Evolutionary conservation across 2,329 filamentous ascomycete genomes (phyloP).

Genomic region (Ascosphaera aggregata): DNA sequence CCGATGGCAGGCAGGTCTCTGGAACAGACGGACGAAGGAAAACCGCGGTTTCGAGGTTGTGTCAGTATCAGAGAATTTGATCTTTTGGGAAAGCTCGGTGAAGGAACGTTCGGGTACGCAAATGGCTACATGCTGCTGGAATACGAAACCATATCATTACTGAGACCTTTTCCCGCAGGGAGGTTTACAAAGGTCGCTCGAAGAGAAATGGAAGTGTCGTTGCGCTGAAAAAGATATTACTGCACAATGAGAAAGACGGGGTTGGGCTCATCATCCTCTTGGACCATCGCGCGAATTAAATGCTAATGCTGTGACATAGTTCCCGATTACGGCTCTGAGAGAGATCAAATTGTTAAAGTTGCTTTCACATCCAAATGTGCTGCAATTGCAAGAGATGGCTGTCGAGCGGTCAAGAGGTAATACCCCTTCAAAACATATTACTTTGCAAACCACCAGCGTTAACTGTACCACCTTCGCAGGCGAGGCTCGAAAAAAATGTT

Average conservation of each 20-base stretch:
- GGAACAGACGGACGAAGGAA: constrained; percentile 23
- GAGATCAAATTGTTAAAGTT: constrained; percentile 97
- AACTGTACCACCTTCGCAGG: no score
- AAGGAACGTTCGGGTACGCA: constrained; percentile 75
- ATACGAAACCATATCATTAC: constrained; percentile 5
- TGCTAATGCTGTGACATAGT: constrained; percentile 24
- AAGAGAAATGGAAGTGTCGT: constrained; percentile 51
- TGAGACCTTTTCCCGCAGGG: constrained; percentile 23
- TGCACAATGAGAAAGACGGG: constrained; percentile 98
- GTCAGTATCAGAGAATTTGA: constrained; percentile 28
- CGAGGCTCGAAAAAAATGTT: constrained; percentile 51
- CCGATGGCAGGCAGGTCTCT: constrained; percentile 9
- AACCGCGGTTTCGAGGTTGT: constrained; percentile 54
- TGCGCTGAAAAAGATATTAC: constrained; percentile 93
- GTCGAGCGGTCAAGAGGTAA: constrained; percentile 49
- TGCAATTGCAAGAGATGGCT: constrained; percentile 85
- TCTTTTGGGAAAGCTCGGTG: constrained; percentile 40
- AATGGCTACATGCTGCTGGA: neutral
- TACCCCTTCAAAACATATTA: no score
- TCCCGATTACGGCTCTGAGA: constrained; percentile 91
- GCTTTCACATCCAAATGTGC: constrained; percentile 71
- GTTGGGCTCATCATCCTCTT: constrained; percentile 22
- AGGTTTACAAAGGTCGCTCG: constrained; percentile 76
- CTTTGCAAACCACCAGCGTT: no score
- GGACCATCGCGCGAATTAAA: constrained; percentile 2